Conservation (phyloP, 768 basidiomycete genomes). For the Dentipellis fragilis region DNA sequence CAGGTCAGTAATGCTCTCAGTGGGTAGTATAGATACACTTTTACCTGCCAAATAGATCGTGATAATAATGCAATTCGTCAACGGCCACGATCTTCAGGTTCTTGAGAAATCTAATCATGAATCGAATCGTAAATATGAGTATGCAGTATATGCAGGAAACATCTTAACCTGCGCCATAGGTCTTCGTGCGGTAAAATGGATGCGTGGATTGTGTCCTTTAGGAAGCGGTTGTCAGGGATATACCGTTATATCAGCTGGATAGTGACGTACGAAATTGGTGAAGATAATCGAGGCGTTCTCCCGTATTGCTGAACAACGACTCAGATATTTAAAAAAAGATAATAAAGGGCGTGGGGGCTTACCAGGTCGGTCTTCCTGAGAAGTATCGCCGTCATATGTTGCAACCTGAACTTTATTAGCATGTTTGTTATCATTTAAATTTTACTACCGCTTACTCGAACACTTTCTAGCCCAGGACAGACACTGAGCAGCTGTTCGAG, state of each 20-base stretch:
- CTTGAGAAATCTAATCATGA: constrained; percentile 52
- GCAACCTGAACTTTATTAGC: constrained; percentile 33
- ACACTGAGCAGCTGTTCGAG: constrained; percentile 55
- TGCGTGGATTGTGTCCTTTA: constrained; percentile 75
- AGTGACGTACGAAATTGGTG: constrained; percentile 66
- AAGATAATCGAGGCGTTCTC: constrained; percentile 72
- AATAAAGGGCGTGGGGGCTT: constrained; percentile 2
- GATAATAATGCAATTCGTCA: constrained; percentile 85
- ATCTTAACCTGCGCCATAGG: constrained; percentile 55
- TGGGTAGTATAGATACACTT: neutral
- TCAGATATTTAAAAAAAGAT: neutral
- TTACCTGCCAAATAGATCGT: constrained; percentile 71
- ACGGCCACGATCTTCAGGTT: constrained; percentile 72
- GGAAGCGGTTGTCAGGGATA: neutral
- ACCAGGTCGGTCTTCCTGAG: constrained; percentile 57
- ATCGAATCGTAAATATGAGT: neutral
- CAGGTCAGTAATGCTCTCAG: neutral
- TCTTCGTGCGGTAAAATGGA: constrained; percentile 83
- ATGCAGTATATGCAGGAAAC: constrained; percentile 4
- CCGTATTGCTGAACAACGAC: constrained; percentile 42
- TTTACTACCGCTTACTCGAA: constrained; percentile 31
- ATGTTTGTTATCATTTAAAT: neutral
- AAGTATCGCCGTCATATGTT: constrained; percentile 87
- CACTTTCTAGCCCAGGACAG: constrained; percentile 51
- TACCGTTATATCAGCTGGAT: constrained; percentile 7